Evolutionary conservation across 306 rosid genomes (phyloP), one percentile per base, ranked within the genome.

Genomic region (Fragaria iinumae): DNA sequence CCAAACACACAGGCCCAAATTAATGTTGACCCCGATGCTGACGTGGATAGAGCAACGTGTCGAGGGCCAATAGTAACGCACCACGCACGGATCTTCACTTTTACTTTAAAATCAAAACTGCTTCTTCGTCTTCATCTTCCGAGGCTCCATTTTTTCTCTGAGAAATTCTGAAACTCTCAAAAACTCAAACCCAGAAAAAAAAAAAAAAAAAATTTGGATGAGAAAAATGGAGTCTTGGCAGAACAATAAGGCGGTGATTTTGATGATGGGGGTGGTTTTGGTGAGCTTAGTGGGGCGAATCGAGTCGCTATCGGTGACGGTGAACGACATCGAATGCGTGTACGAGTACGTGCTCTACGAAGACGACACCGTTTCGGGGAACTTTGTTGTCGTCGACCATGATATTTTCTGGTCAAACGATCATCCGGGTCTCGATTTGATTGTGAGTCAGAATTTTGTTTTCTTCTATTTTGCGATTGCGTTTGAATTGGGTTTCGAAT

Each of bases 391-490:
- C 17, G 98, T 92, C 65, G 97, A 96, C 73, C 98, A 92, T 72
- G 99, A 91, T 21, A 96, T 96, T 76, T 96, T 92, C 90, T 96
- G 99, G 99, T 49, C 83, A 77, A 73, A 90, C 53, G 99, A 96
- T 91, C 99, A 96, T 80, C 98, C 99, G 7, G 99, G 99, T 75
- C 85, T 96, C 56, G 98, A 92, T 81, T 85, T 96, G 73, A 83
- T 89, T 72, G 99, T 96, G 43, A 82, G 84, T 72, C 13, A 25
- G 1, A 1, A 10, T n/a, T 9, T 20, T 7, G 23, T 17, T 45
- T 16, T 47, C 36, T 2, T n/a, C 14, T 18, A 56, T 2, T 12
- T 27, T 41, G 43, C 41, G 1, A 18, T 80, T 80, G 21, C 20
- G 11, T 57, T 39, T 13, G 29, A 11, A 18, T 74, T 32, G 18